Conservation (phyloP, 164 flowering plant species). For the Dillenia suffruticosa region DNA sequence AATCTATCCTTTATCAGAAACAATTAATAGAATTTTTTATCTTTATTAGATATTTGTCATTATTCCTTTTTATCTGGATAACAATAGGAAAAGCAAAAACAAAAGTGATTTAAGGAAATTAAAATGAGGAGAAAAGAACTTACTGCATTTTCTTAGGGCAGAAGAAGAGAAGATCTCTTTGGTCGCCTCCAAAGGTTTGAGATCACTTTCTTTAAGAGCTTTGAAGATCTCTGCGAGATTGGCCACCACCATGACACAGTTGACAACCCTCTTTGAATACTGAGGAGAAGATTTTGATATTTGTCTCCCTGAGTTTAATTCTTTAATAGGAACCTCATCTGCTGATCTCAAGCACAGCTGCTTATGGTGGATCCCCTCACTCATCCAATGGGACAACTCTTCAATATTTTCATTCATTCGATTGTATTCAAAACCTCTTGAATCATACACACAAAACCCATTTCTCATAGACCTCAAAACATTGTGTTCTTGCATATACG, state of each 20-base stretch:
- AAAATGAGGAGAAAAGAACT: conserved; percentile 11
- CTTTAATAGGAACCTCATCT: conserved; percentile 17
- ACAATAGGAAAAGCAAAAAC: too few relatives aligned
- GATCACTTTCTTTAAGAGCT: conserved; percentile 39
- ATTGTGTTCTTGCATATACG: conserved; percentile 73
- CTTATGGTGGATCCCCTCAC: conserved; percentile 60
- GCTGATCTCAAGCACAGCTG: conserved; percentile 49
- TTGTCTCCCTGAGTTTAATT: not conserved
- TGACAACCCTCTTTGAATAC: conserved; percentile 43
- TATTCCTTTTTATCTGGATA: too few relatives aligned
- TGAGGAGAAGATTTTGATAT: conserved; percentile 24
- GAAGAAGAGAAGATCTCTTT: conserved; percentile 49
- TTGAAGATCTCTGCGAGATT: conserved; percentile 48
- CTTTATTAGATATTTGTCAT: too few relatives aligned
- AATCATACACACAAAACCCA: conserved; percentile 76
- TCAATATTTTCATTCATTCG: conserved; percentile 31
- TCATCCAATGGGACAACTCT: conserved; percentile 48
- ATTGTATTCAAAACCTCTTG: conserved; percentile 51
- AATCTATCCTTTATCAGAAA: too few relatives aligned
- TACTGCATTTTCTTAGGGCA: conserved; percentile 53
- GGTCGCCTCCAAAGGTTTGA: conserved; percentile 46
- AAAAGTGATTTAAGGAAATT: not conserved
- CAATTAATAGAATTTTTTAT: too few relatives aligned
- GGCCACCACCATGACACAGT: conserved; percentile 59
- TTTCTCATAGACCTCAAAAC: conserved; percentile 59